These are phyloP conservation scores for Dendrobium huoshanense DNA, from an alignment of 106 monocot genomes.

Conservation along the genomic window DNA sequence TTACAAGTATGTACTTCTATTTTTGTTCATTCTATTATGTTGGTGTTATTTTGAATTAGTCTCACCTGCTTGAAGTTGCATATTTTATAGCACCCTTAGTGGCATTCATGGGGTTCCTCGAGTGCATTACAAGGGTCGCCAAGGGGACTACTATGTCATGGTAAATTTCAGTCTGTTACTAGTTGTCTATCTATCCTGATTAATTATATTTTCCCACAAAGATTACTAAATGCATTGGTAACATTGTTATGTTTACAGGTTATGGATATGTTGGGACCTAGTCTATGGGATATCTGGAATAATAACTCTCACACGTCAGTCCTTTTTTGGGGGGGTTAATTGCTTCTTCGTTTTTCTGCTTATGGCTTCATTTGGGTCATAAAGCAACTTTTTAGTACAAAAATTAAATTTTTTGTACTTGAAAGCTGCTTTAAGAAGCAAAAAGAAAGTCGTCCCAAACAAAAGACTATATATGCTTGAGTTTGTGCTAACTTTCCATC, in stretches of 20 bases:
- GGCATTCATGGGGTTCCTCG: conserved; percentile 92
- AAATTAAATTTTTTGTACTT: no score
- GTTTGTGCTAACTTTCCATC: background rate
- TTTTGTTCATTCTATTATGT: conserved; percentile 4
- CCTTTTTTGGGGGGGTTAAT: background rate
- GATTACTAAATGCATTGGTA: background rate
- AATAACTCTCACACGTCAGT: conserved; percentile 62
- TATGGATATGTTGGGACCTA: conserved; percentile 90
- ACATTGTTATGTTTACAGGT: conserved; percentile 32
- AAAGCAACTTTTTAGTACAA: no score
- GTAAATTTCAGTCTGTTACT: conserved; percentile 24
- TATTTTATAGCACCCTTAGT: conserved; percentile 62
- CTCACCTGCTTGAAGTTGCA: background rate
- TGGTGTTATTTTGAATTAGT: background rate
- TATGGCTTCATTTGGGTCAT: no score
- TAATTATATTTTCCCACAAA: background rate
- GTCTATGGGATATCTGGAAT: conserved; percentile 92
- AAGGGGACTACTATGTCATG: conserved; percentile 93
- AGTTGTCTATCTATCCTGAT: background rate
- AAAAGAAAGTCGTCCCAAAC: no score
- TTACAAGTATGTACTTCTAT: conserved; percentile 54
- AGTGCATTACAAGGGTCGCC: conserved; percentile 89
- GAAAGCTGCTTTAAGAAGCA: no score
- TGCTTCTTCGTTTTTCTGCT: background rate
- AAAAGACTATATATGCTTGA: background rate